Evolutionary conservation across 345 rosid genomes (phyloP), one percentile per base, ranked within the genome.

Genomic region (Citrus reticulata): DNA sequence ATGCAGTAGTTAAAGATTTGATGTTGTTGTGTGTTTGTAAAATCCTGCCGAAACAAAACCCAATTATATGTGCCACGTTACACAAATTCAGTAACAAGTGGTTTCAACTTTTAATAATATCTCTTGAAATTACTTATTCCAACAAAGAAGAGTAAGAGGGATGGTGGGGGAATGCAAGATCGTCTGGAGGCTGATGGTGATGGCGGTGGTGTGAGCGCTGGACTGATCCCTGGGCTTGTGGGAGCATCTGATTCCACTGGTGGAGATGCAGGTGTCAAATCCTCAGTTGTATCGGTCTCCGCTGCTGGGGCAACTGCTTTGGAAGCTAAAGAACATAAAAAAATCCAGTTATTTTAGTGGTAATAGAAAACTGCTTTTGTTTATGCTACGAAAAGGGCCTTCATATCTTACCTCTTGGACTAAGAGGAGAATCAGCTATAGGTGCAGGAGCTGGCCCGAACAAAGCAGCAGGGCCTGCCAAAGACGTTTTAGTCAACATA

Each of bases 401-500:
- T 22, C 2, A 42, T 46, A 66, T 54, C 40, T 70, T 78, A 94
- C 98, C 91, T 84, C 62, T 81, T 63, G 94, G 90, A 76, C 89
- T 86, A 16, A 87, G 58, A 68, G 93, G 84, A 74, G 91, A 78
- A 27, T 78, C 74, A 49, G 87, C 82, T 29, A 86, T 32, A n/a
- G 94, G 87, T 59, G 93, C 85, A 77, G 81, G 90, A 40, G 90
- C 40, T 63, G 93, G 90, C 70, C 87, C 86, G 34, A 91, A 84
- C 32, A 88, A 73, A 57, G 67, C 87, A 22, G 96, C 87, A 19
- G 96, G 95, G 81, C 98, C 98, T 92, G 90, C 69, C 80, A 82
- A 46, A 20, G 32, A 72, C 34, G 27, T 65, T 63, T 19, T 68
- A 59, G 37, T 75, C 22, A 78, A 42, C 68, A 29, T 62, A 37